These are phyloP conservation scores for Diacronema lutheri DNA, from an alignment of 78 protist genomes.

Conservation along the genomic window DNA sequence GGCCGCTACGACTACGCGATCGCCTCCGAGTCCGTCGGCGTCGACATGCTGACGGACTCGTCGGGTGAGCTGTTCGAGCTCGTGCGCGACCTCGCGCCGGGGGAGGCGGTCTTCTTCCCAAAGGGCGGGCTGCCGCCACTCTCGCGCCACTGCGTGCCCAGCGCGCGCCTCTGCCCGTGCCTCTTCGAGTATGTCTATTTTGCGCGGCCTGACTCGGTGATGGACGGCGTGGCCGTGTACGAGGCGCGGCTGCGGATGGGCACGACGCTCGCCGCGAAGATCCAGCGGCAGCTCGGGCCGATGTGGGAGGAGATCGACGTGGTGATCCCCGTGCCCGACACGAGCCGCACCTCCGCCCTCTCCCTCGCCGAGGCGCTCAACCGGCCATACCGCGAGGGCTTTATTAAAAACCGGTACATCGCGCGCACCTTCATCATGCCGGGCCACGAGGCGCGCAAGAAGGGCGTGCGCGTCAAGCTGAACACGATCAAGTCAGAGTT, in stretches of 20 bases:
- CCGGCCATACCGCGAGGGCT: constrained; percentile 51
- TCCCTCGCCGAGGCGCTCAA: background rate
- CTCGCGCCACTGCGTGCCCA: too few relatives aligned
- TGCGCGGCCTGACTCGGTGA: constrained; percentile 52
- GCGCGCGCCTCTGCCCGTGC: constrained; percentile 23
- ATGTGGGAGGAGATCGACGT: constrained; percentile 27
- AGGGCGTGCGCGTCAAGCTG: constrained; percentile 47
- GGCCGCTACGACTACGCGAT: background rate
- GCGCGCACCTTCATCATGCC: constrained; percentile 64
- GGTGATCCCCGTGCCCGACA: constrained; percentile 55
- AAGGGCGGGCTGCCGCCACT: too few relatives aligned
- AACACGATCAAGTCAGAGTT: constrained; percentile 37
- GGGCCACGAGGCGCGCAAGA: constrained; percentile 32
- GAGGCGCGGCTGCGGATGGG: constrained; percentile 50
- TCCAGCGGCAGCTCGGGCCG: background rate
- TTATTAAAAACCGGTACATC: constrained; percentile 55
- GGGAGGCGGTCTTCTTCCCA: too few relatives aligned
- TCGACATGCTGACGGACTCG: background rate
- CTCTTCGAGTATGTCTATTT: constrained; percentile 58
- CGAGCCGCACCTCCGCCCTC: constrained; percentile 40
- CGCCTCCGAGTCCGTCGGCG: constrained; percentile 47
- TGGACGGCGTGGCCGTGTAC: constrained; percentile 41
- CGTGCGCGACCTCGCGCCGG: too few relatives aligned
- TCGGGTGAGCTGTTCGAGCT: too few relatives aligned
- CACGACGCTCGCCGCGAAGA: constrained; percentile 13